Base-by-base conservation (phyloP, 1,139 yeast species). In the Yamadazyma aaseri region DNA sequence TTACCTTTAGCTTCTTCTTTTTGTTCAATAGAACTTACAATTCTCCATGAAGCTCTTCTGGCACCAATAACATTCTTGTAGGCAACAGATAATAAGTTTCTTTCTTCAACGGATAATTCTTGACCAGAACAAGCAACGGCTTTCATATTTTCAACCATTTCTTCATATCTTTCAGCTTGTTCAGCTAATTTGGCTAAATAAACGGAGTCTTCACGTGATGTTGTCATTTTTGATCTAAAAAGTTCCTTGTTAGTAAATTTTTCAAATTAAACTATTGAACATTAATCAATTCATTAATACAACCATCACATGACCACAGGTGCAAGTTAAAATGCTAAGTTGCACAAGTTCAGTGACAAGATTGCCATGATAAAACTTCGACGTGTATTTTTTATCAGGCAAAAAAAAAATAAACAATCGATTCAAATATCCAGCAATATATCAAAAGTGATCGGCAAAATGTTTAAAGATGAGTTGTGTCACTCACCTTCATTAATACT, bases 111-210 rank as follows among this genome's bases (percentile, higher is more conserved):
- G 26, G 95, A 84, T 55, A 92, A 76, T 66, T 90, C 97, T 67
- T 87, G 90, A 46, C 96, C 97, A 32, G 95, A 79, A 29, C 96
- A 84, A 50, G 97, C 97, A 59, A 92, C 97, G 41, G 87, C 86
- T 69, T 90, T 90, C 97, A 92, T 92, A 72, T 86, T 86, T 66
- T 89, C 96, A 54, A 92, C 97, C 97, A 89, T 90, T 73, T 94
- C 98, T 73, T 92, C 98, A 65, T 92, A 92, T 71, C 98, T 95
- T 75, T 92, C 98, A 57, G 98, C 97, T 76, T 92, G 97, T 73
- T 92, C 98, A 56, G 97, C 97, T 68, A 92, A 86, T 71, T 92
- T 92, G 68, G 98, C 97, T 65, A 92, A 84, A 71, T 90, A 92
- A 57, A 92, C 97, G 55, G 96, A 86, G 75, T 90, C 96, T 81